These are phyloP conservation scores for Croton setiger DNA, from an alignment of 441 rosid species.

Conservation along the genomic window DNA sequence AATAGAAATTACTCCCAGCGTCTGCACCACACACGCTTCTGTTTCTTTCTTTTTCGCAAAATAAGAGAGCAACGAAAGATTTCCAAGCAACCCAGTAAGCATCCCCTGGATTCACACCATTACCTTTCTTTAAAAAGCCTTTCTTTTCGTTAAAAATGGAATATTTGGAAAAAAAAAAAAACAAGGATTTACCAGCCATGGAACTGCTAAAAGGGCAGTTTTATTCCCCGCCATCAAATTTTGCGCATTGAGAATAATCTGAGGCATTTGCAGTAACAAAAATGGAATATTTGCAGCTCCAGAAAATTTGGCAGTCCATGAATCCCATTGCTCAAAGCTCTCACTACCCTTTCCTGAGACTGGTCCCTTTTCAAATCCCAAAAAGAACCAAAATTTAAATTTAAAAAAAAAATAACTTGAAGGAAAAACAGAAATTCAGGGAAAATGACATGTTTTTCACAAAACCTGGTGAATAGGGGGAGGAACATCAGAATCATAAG, in stretches of 20 bases:
- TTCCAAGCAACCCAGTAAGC: slow-evolving; percentile 86
- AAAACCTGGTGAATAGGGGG: slow-evolving; percentile 47
- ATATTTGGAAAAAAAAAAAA: background rate
- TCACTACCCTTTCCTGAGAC: slow-evolving; percentile 31
- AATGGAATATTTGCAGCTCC: slow-evolving; percentile 78
- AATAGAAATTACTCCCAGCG: slow-evolving; percentile 68
- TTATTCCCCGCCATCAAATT: slow-evolving; percentile 78
- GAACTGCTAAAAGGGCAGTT: slow-evolving; percentile 80
- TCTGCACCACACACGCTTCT: slow-evolving; percentile 75
- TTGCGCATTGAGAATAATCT: slow-evolving; percentile 77
- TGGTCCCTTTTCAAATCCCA: slow-evolving; percentile 38
- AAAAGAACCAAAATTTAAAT: background rate
- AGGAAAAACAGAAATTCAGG: background rate
- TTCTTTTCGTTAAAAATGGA: background rate
- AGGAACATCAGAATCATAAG: slow-evolving; percentile 58
- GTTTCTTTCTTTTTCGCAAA: slow-evolving; percentile 77
- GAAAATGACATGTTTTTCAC: background rate
- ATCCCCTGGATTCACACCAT: slow-evolving; percentile 56
- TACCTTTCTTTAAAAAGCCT: slow-evolving; percentile 1
- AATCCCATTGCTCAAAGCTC: slow-evolving; percentile 67
- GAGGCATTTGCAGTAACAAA: slow-evolving; percentile 79
- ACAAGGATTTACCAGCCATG: slow-evolving; percentile 66
- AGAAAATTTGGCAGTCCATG: slow-evolving; percentile 74
- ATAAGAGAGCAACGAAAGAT: slow-evolving; percentile 81
- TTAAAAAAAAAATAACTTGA: background rate